A percentile compares a stretch with the other conserved stretches of the same genome.
Evolutionary conservation across 2,329 filamentous ascomycete species (phyloP).

Genomic region (Balansia obtecta): DNA sequence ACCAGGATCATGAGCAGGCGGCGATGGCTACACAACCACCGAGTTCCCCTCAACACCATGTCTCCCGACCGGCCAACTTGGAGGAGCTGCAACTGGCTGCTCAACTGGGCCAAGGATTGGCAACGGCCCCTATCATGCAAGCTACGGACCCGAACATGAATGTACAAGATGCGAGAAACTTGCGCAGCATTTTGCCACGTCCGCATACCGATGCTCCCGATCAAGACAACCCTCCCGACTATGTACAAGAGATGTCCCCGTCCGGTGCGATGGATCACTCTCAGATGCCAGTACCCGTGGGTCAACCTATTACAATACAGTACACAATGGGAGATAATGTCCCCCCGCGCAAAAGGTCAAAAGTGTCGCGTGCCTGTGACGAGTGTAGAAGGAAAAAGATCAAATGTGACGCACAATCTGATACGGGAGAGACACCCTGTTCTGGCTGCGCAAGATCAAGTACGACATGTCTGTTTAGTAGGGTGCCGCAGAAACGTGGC

Average conservation of each 20-base stretch:
- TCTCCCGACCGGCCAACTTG: conserved; percentile 30
- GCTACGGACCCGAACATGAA: conserved; percentile 31
- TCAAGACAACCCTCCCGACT: conserved; percentile 23
- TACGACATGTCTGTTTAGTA: conserved; percentile 73
- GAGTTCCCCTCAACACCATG: conserved; percentile 28
- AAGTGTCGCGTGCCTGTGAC: conserved; percentile 80
- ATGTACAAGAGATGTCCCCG: conserved; percentile 25
- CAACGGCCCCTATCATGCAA: conserved; percentile 35
- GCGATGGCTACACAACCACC: conserved; percentile 20
- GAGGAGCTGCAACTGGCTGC: conserved; percentile 47
- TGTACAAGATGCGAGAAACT: conserved; percentile 26
- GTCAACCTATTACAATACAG: conserved; percentile 23
- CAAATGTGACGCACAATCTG: conserved; percentile 71
- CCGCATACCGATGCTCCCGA: conserved; percentile 25
- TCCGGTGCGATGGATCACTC: conserved; percentile 25
- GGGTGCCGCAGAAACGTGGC: conserved; percentile 77
- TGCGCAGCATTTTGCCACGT: conserved; percentile 33
- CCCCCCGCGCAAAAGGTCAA: conserved; percentile 64
- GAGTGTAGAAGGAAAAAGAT: conserved; percentile 85
- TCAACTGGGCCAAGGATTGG: conserved; percentile 42
- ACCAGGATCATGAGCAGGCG: conserved; percentile 18
- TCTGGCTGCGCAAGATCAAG: conserved; percentile 68
- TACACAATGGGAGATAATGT: conserved; percentile 42
- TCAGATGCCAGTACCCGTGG: conserved; percentile 22
- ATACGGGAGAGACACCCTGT: conserved; percentile 61